Evolutionary conservation across 2,329 filamentous ascomycete species (phyloP), one percentile per base, ranked within the genome.

Genomic region (Colletotrichum gigasporum): DNA sequence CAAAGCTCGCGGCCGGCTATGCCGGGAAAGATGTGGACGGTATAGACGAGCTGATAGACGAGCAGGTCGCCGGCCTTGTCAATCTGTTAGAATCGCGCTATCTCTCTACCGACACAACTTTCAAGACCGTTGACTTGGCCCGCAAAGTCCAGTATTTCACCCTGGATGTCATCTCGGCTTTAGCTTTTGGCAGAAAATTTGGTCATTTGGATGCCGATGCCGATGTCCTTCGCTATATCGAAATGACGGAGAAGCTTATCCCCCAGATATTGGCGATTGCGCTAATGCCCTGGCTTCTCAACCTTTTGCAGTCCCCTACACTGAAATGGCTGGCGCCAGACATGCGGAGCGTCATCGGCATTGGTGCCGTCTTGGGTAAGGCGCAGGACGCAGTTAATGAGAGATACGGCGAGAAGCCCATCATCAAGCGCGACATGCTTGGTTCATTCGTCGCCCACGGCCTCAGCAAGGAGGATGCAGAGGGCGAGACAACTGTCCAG

Each of bases 131-230:
- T 69, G 83, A 88, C 66, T 69, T 87, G 45, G 82, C 81, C 5
- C 74, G 75, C 30, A 83, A 83, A 55, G 77, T 82, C 2, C 82
- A 85, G 57, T 86, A 79, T 73, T 80, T 87, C 45, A 85, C 84
- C 1, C 74, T 87, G 3, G 85, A 88, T 66, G 82, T 87, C 37
- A 85, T 88, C 64, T 83, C 79, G 22, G 76, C 79, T 3, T 70
- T 88, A 11, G 83, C 81, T 0, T 82, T 87, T 26, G 85, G 84
- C 41, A 70, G 78, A 47, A 72, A 77, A 4, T 83, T 86, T 52
- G 82, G 83, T 9, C 83, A 81, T 67, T 71, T 84, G 4, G 75
- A 78, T 6, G 65, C 74, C 14, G 80, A 86, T 70, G 69, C 72
- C 5, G 83, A 86, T 64, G 71, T 79, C 1, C 80, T 80, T 59